These are phyloP conservation scores for Plasmodium gonderi DNA, from an alignment of 169 alveolate species.

Conservation along the genomic window DNA sequence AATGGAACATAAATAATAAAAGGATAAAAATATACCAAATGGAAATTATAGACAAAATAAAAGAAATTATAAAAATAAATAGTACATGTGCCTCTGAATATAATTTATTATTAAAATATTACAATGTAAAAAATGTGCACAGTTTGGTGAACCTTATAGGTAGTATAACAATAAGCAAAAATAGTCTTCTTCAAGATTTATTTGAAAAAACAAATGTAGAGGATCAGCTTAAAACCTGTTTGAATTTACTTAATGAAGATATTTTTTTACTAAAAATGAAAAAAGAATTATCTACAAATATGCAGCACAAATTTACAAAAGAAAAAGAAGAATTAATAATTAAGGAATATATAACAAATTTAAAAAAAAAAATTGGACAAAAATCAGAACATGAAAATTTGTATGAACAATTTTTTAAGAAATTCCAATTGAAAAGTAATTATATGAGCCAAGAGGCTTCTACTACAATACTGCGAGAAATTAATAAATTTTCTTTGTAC, in stretches of 20 bases:
- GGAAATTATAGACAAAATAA: conserved; percentile 50
- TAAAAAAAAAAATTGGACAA: conserved; percentile 59
- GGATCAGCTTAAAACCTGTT: conserved; percentile 69
- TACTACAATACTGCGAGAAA: background rate
- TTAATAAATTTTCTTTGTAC: conserved; percentile 23
- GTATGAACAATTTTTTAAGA: conserved; percentile 72
- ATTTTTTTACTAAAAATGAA: conserved; percentile 79
- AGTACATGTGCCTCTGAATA: conserved; percentile 23
- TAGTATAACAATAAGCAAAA: conserved; percentile 40
- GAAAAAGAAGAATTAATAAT: conserved; percentile 80
- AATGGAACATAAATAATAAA: background rate
- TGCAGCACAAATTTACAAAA: conserved; percentile 76
- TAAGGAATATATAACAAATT: conserved; percentile 73
- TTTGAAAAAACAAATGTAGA: conserved; percentile 73
- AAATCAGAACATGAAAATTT: conserved; percentile 80
- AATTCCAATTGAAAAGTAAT: conserved; percentile 10
- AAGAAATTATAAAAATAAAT: conserved; percentile 30
- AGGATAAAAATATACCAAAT: conserved; percentile 35
- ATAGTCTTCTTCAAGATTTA: conserved; percentile 62
- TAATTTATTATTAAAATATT: conserved; percentile 54
- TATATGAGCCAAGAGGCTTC: background rate
- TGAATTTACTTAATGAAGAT: conserved; percentile 79
- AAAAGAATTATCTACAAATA: conserved; percentile 75
- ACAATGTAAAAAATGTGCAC: conserved; percentile 33
- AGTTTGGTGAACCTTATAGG: conserved; percentile 39